These are phyloP conservation scores for Anisodus tanguticus DNA, from an alignment of 257 asterid genomes.

Conservation along the genomic window DNA sequence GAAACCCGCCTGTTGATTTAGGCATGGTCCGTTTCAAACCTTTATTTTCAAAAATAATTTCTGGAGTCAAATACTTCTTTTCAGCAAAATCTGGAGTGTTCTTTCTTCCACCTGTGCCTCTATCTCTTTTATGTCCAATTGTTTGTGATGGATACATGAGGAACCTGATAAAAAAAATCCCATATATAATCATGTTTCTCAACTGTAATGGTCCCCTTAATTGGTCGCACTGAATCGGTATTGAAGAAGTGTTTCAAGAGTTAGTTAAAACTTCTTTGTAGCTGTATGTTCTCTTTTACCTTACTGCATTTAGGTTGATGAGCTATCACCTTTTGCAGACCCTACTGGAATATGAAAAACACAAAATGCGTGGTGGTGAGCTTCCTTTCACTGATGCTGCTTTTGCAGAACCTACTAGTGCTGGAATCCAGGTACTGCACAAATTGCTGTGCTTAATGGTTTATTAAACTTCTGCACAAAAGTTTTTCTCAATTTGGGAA, in stretches of 20 bases:
- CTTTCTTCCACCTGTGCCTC: background rate
- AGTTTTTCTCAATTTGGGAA: background rate
- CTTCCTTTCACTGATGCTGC: constrained; percentile 83
- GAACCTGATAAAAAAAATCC: constrained; percentile 22
- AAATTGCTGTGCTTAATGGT: background rate
- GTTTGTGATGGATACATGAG: background rate
- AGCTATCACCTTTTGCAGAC: constrained; percentile 53
- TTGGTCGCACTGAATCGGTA: background rate
- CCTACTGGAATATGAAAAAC: constrained; percentile 82
- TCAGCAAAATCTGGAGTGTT: constrained; percentile 23
- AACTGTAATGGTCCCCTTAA: background rate
- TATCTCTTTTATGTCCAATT: background rate
- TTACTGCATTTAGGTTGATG: constrained; percentile 37
- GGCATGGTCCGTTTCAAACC: constrained; percentile 8
- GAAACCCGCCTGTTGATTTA: constrained; percentile 6
- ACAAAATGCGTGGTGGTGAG: constrained; percentile 86
- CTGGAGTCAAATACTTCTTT: background rate
- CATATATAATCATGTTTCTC: constrained; percentile 17
- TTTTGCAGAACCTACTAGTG: constrained; percentile 56
- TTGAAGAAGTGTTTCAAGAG: background rate
- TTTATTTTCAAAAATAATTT: background rate
- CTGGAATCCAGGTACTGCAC: constrained; percentile 61
- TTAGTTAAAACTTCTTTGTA: background rate
- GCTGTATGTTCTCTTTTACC: constrained; percentile 11
- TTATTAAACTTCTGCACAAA: no score